phyloP scores from a whole-genome alignment of 345 rosid genomes.

The Zanthoxylum bungeanum region DNA sequence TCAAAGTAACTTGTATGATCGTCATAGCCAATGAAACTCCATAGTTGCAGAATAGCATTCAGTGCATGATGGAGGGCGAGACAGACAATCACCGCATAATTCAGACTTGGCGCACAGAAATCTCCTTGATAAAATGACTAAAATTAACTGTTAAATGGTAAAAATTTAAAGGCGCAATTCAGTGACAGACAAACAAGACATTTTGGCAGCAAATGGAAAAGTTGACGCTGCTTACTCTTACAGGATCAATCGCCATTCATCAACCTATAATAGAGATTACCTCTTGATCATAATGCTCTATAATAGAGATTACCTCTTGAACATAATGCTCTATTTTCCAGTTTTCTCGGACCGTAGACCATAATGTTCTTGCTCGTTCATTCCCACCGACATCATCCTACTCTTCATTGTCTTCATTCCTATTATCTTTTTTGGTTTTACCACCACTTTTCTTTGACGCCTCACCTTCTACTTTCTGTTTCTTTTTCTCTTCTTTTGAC shows the following conservation, averaged over 20 bases:
- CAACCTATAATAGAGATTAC: not conserved
- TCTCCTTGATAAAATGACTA: too few species aligned
- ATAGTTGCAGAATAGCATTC: too few species aligned
- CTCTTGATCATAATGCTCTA: not conserved
- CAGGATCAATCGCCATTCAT: too few species aligned
- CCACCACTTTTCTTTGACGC: conserved; percentile 26
- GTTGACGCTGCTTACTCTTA: not conserved
- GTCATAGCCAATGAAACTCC: too few species aligned
- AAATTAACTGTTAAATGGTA: too few species aligned
- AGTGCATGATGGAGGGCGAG: too few species aligned
- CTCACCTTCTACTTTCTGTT: conserved; percentile 44
- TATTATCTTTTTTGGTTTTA: conserved; percentile 29
- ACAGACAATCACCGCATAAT: too few species aligned
- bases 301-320: not conserved
- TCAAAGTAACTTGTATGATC: not conserved
- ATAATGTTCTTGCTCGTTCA: conserved; percentile 7
- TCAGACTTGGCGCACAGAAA: too few species aligned
- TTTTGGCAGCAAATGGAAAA: not conserved
- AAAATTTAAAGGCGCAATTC: not conserved
- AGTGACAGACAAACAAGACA: not conserved
- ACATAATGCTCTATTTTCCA: not conserved
- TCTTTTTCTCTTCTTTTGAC: conserved; percentile 48
- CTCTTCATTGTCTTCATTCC: not conserved
- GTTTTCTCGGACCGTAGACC: too few species aligned
- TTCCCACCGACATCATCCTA: not conserved